Evolutionary conservation across 2,329 filamentous ascomycete genomes (phyloP), one percentile per base, ranked within the genome.

Genomic region (Aspergillus awamori): DNA sequence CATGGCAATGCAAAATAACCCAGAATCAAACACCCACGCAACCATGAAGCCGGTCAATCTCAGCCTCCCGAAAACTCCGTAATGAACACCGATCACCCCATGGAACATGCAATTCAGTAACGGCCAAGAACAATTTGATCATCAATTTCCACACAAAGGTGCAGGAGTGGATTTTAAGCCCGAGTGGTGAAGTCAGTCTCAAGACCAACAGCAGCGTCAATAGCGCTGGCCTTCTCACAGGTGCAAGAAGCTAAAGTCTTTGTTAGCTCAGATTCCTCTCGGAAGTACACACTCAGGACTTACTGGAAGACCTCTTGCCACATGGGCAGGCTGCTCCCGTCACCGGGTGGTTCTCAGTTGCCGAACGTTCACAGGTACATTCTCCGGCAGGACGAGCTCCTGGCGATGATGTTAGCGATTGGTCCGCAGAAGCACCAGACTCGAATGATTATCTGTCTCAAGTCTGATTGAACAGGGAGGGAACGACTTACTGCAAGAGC

Each of bases 151-250:
- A 4, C n/a, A 10, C n/a, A 22, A 10, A 30, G 8, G 8, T 17
- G 8, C 20, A 30, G 15, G n/a, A 51, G 47, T 17, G 26, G 11
- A 17, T 8, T 51, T 58, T 33, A 64, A 41, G 67, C 63, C 80
- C 85, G 87, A 58, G 89, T 92, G 39, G 93, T 97, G 74, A 97
- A 97, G 78, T 97, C 93, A 53, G 85, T 91, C 86, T 97, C 93
- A 68, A 77, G 54, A 30, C 89, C 79, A 28, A 87, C 84, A 67
- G 89, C 86, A 61, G 83, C 82, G 41, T 85, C 85, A 57, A 86
- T 84, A 67, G 85, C 84, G 53, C 84, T 75, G 17, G 86, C 86
- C 76, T 91, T 93, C 77, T 92, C 89, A 75, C 93, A 97, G n/a
- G 90, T 95, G 80, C 92, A 95, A 24, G 84, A 87, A 73, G 81